These are phyloP conservation scores for Alternaria sp. DNA, from an alignment of 2,329 filamentous ascomycete species.

Conservation along the genomic window DNA sequence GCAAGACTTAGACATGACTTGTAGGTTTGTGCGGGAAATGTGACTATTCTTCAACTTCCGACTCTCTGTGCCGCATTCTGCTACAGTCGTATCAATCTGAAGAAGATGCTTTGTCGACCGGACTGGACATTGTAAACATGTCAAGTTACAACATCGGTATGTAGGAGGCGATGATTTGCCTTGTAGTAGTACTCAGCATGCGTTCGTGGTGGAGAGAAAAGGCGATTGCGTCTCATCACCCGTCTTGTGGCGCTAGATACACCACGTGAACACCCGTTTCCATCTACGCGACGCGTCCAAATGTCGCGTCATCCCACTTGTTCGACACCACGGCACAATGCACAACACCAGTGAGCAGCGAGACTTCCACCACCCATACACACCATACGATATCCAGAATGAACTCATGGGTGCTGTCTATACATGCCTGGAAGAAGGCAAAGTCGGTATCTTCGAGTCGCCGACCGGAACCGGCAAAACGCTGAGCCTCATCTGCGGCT, in stretches of 20 bases:
- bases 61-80: no score
- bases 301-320: slow-evolving; percentile 5
- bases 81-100: no score
- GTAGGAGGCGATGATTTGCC: no score
- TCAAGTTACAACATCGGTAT: no score
- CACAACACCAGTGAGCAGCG: slow-evolving; percentile 19
- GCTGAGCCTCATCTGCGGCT: slow-evolving; percentile 86
- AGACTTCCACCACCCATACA: slow-evolving; percentile 86
- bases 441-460: slow-evolving; percentile 88
- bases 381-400: slow-evolving; percentile 85
- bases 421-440: slow-evolving; percentile 77
- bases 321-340: slow-evolving; percentile 20
- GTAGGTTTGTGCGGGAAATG: no score
- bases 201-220: no score
- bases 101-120: no score
- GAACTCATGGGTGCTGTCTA: slow-evolving; percentile 89
- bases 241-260: neutral
- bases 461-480: slow-evolving; percentile 96
- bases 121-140: no score
- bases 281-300: slow-evolving; percentile 12
- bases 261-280: slow-evolving; percentile 21
- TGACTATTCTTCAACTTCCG: no score
- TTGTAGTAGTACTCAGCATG: no score
- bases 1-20: no score
- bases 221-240: no score